A percentile compares a stretch with the other conserved stretches of the same genome.
phyloP scores from a whole-genome alignment of 192 early-diverging fungal species.

The Linderina pennispora region DNA sequence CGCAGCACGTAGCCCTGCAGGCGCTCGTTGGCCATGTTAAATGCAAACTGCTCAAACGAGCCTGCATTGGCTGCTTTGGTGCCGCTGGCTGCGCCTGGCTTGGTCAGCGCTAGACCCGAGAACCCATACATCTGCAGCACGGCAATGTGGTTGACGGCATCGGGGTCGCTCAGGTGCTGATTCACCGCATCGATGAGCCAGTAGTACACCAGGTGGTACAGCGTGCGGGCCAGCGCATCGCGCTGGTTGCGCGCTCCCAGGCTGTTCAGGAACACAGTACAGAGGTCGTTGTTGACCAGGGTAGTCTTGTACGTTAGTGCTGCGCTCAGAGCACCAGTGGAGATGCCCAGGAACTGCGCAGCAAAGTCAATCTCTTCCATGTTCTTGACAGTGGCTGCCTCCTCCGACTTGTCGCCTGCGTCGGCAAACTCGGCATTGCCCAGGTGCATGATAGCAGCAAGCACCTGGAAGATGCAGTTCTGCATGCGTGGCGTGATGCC shows the following conservation, averaged over 20 bases:
- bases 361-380: slow-evolving; percentile 62
- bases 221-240: slow-evolving; percentile 69
- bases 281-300: slow-evolving; percentile 76
- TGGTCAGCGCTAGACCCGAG: slow-evolving; percentile 1
- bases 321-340: slow-evolving; percentile 58
- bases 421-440: slow-evolving; percentile 82
- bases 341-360: slow-evolving; percentile 75
- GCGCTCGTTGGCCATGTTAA: slow-evolving; percentile 65
- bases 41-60: slow-evolving; percentile 62
- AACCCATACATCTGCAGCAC: slow-evolving; percentile 84
- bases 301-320: slow-evolving; percentile 78
- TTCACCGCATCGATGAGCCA: slow-evolving; percentile 95
- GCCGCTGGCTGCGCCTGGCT: background rate
- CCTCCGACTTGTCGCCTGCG: slow-evolving; percentile 56
- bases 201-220: slow-evolving; percentile 84
- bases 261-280: slow-evolving; percentile 80
- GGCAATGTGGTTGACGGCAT: slow-evolving; percentile 77
- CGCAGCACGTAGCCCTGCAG: slow-evolving; percentile 43
- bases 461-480: slow-evolving; percentile 69
- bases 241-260: slow-evolving; percentile 72
- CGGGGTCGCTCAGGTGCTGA: slow-evolving; percentile 56
- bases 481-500: slow-evolving; percentile 64
- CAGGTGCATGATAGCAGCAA: slow-evolving; percentile 87
- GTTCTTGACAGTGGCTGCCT: slow-evolving; percentile 72
- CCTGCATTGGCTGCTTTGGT: no score